These are phyloP conservation scores for Sugiyamaella paludigena DNA, from an alignment of 1,139 yeast species.

Conservation along the genomic window DNA sequence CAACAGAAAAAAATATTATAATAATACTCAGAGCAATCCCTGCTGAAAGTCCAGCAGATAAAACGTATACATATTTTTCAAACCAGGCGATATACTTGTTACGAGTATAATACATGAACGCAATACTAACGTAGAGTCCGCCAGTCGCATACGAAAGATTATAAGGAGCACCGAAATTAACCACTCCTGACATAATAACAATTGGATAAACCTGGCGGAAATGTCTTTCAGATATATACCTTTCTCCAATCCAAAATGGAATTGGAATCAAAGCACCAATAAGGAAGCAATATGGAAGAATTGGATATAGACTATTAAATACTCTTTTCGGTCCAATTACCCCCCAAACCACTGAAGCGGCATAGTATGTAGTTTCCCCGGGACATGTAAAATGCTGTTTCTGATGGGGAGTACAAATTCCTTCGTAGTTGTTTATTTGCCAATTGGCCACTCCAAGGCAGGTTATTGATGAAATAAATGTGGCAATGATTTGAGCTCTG, in stretches of 20 bases:
- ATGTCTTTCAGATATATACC: slow-evolving; percentile 32
- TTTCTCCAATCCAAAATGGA: slow-evolving; percentile 17
- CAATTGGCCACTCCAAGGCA: slow-evolving; percentile 52
- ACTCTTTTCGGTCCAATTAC: slow-evolving; percentile 64
- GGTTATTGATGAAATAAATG: slow-evolving; percentile 40
- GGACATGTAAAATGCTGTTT: slow-evolving; percentile 35
- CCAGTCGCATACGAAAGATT: slow-evolving; percentile 52
- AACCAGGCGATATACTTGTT: slow-evolving; percentile 54
- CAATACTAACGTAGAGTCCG: slow-evolving; percentile 50
- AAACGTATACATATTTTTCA: slow-evolving; percentile 63
- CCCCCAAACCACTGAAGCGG: slow-evolving; percentile 62
- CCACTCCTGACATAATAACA: slow-evolving; percentile 50
- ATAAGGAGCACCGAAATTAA: slow-evolving; percentile 45
- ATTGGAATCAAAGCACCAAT: slow-evolving; percentile 33
- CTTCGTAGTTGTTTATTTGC: slow-evolving; percentile 39
- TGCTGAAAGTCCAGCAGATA: slow-evolving; percentile 56
- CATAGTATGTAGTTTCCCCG: slow-evolving; percentile 47
- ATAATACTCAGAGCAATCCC: slow-evolving; percentile 60
- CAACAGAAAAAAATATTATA: slow-evolving; percentile 55
- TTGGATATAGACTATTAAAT: slow-evolving; percentile 49
- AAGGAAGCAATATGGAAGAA: slow-evolving; percentile 46
- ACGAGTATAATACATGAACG: slow-evolving; percentile 54
- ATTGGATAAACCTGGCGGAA: slow-evolving; percentile 43
- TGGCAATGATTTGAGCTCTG: slow-evolving; percentile 53
- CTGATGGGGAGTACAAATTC: slow-evolving; percentile 24